Conservation (phyloP, 352 stramenopile species). For the Phytopythium vexans region DNA sequence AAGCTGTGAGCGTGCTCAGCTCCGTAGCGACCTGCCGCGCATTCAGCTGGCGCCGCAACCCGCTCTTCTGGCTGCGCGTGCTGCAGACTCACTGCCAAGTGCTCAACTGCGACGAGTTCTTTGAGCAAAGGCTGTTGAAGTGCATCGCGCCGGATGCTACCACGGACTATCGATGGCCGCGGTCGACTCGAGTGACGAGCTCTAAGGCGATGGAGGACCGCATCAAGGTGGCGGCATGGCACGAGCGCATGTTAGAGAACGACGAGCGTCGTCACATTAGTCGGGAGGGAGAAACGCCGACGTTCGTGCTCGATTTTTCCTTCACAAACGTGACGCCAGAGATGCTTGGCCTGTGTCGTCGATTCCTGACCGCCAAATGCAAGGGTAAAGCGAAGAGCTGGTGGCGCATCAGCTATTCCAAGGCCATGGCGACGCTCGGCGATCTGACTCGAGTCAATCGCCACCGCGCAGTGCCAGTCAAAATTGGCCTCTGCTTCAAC, state of each 20-base stretch:
- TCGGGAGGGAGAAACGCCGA: constrained; percentile 13
- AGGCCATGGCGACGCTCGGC: constrained; percentile 19
- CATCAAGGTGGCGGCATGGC: background rate
- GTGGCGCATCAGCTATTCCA: constrained; percentile 25
- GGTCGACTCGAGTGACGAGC: background rate
- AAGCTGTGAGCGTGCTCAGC: constrained; percentile 25
- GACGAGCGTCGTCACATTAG: background rate
- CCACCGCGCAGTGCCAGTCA: constrained; percentile 7
- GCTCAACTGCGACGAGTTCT: constrained; percentile 8
- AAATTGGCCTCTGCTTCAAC: constrained; percentile 29
- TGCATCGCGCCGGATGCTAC: background rate
- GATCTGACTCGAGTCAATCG: background rate
- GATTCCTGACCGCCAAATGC: constrained; percentile 16
- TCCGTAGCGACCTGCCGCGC: constrained; percentile 13
- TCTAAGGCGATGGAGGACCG: background rate
- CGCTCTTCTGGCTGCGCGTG: constrained; percentile 30
- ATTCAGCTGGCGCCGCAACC: constrained; percentile 28
- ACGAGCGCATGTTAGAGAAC: background rate
- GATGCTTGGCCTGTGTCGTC: constrained; percentile 20
- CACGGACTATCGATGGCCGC: background rate
- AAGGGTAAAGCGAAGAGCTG: constrained; percentile 5
- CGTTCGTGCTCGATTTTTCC: constrained; percentile 38
- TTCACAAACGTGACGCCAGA: constrained; percentile 23
- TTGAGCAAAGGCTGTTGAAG: background rate
- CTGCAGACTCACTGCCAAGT: constrained; percentile 7